Evolutionary conservation across 257 asterid genomes (phyloP), one percentile per base, ranked within the genome.

Genomic region (Solanum appendiculatum): DNA sequence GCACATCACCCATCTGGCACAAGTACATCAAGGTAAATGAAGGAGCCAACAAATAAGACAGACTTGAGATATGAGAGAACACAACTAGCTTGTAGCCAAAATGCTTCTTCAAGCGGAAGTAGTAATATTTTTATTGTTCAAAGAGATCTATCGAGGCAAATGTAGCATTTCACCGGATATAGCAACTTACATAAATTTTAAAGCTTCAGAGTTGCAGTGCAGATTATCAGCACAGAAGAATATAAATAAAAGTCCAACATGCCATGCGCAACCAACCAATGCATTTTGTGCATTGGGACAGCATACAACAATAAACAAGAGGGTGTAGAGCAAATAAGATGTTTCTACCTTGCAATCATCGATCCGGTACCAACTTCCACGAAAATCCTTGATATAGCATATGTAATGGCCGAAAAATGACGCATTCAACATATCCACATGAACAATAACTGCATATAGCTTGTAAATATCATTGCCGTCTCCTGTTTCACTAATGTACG

Each of bases 341-440:
- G 81, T 63, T 20, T 27, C 73, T 92, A 97, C 99, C 99, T 96
- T 94, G 86, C 97, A 93, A 88, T 97, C 99, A 91, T 97, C 99
- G 81, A 97, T 89, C 90, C 97, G 91, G 89, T 95, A 93, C 99
- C 99, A 97, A 77, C 90, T 92, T 86, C 98, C 99, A 72, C 88
- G 82, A 86, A 95, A 93, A 87, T 97, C 99, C 90, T 95, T 96
- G 82, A 94, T 87, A 87, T 93, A 97, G 93, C 99, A 97, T 88
- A 97, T 95, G 91, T 97, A 97, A 90, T 97, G 99, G 82, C 99
- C 99, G 85, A 97, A 97, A 89, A 88, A 97, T 18, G 99, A 97
- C 60, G 99, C 99, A 92, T 97, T 97, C 88, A 97, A 92, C 99
- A 96, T 96, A 93, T 97, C 99, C 89, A 97, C 90, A 68, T 97